Percentiles rank a stretch among this genome's conserved stretches.
Conservation (phyloP, 345 rosid species). For the Bruguiera gymnorhiza region DNA sequence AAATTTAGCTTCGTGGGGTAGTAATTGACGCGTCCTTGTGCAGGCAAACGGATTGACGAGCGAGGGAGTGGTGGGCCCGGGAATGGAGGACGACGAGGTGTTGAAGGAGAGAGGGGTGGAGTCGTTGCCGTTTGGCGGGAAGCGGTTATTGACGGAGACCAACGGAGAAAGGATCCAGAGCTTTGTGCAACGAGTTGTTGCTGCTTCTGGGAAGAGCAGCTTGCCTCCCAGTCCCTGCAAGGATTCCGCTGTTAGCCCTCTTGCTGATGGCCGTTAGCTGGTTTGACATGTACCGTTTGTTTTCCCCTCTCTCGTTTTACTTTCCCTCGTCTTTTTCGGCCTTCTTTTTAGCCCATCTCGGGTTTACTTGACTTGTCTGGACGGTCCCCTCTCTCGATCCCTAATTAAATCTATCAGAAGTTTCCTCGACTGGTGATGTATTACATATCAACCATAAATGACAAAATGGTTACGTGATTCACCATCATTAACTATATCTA, state of each 20-base stretch:
- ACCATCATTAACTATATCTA: background rate
- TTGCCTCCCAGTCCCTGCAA: conserved; percentile 87
- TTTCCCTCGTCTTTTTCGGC: too few relatives aligned
- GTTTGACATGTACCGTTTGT: background rate
- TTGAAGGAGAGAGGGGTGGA: conserved; percentile 76
- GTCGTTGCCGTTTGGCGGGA: conserved; percentile 87
- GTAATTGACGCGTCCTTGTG: conserved; percentile 27
- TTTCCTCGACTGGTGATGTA: conserved; percentile 4
- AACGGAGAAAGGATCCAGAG: conserved; percentile 73
- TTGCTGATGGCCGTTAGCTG: conserved; percentile 60
- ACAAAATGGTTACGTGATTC: background rate
- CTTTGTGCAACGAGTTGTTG: conserved; percentile 79
- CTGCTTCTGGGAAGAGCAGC: conserved; percentile 70
- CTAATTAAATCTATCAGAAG: background rate
- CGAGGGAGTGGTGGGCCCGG: conserved; percentile 39
- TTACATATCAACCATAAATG: background rate
- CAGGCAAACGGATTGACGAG: conserved; percentile 60
- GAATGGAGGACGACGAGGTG: conserved; percentile 48
- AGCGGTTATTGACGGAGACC: conserved; percentile 79
- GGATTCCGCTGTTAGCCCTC: conserved; percentile 59
- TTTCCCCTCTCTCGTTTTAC: background rate
- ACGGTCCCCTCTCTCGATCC: background rate
- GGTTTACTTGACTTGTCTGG: background rate
- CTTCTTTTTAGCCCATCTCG: too few relatives aligned
- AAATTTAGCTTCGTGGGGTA: background rate